Evolutionary conservation across 176 grass and related monocot species (phyloP).

Genomic region (Avena sativa): DNA sequence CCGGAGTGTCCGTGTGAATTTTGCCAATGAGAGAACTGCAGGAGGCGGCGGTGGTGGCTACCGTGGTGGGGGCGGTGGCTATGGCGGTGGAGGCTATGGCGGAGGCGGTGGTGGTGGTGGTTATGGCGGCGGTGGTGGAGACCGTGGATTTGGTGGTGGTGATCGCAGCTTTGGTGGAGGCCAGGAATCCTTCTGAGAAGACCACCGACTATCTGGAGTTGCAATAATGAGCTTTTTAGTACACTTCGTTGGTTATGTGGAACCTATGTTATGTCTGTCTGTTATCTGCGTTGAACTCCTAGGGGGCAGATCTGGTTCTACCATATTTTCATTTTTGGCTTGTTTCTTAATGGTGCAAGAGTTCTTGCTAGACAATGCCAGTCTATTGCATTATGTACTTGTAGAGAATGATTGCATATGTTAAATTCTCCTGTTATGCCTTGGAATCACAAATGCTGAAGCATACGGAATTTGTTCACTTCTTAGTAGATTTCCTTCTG

Average conservation of each 20-base stretch:
- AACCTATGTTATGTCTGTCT: slow-evolving; percentile 24
- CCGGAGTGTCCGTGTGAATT: slow-evolving; percentile 68
- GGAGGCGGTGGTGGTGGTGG: background rate
- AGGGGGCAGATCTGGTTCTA: background rate
- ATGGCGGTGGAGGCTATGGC: background rate
- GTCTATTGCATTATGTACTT: background rate
- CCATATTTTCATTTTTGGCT: background rate
- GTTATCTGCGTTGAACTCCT: slow-evolving; percentile 1
- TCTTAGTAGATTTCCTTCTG: no score
- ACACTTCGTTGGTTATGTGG: slow-evolving; percentile 34
- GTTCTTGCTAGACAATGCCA: background rate
- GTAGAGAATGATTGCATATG: background rate
- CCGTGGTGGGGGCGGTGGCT: background rate
- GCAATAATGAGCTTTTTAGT: slow-evolving; percentile 55
- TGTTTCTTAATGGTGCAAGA: background rate
- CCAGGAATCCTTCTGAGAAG: background rate
- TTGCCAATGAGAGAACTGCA: slow-evolving; percentile 61
- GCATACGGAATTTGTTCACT: no score
- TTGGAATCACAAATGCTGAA: background rate
- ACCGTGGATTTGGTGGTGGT: background rate
- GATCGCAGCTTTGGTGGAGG: slow-evolving; percentile 9
- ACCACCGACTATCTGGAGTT: background rate
- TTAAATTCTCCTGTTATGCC: background rate
- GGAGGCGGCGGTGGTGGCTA: slow-evolving; percentile 4
- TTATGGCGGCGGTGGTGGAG: background rate